Base-by-base conservation (phyloP, 805 yeast genomes). In the Sugiyamaella floridensis region DNA sequence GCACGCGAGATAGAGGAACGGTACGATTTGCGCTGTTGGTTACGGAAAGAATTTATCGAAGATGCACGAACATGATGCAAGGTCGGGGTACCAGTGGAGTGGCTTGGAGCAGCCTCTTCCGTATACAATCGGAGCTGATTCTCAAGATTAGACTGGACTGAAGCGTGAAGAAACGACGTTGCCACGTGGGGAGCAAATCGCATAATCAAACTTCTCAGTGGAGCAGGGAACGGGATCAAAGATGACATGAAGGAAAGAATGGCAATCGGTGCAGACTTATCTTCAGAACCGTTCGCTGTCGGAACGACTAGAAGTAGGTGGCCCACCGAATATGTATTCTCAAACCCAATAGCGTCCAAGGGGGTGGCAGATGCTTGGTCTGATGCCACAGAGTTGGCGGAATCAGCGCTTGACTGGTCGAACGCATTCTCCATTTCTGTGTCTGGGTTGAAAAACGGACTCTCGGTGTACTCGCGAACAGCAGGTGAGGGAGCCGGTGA, bases 401-500 rank as follows among this genome's bases (percentile, higher is more conserved):
- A 22, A 2, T 42, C 48, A 9, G 53, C 59, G n/a, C 50, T 54
- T 8, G 64, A 55, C 14, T 58, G 58, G 8, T 53, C 60, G 47
- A 62, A 60, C 5, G 66, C 63, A 14, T 50, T 52, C 12, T 58
- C 60, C 50, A 60, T 51, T 28, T 58, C 62, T 4, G 53, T 15
- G 7, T 34, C 54, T 11, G 47, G 19, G 4, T 45, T 48, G 52
- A 65, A 66, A 42, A 64, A 66, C 2, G 68, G 66, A 47, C 58
- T 60, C 46, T 61, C 62, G 1, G 50, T 43, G 37, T 60, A 60
- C 28, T 61, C 59, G 7, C 58, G 48, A 4, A 66, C 34, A 9
- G 66, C 68, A 3, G 69, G 69, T 1, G 70, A 62, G 2, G 67
- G 66, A 2, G 67, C 66, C 2, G 70, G 67, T 2, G 70, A 65